Evolutionary conservation across 1,284 basidiomycete species (phyloP).

Genomic region (Entoloma clypeatum): DNA sequence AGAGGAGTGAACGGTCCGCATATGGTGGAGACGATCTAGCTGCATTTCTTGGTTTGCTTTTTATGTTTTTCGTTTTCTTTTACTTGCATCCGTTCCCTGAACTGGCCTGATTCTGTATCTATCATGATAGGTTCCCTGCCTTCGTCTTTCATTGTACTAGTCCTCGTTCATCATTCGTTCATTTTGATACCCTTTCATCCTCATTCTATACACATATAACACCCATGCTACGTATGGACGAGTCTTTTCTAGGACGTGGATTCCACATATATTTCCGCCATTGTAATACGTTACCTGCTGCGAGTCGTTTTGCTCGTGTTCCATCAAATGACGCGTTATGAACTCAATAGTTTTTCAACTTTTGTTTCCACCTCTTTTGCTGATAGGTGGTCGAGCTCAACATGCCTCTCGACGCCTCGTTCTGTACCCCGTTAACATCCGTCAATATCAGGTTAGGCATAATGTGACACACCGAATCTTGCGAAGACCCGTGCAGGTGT

Average conservation of each 20-base stretch:
- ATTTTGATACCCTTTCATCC: conserved; percentile 16
- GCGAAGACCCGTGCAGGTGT: conserved; percentile 88
- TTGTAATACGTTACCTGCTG: no score
- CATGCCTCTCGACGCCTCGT: conserved; percentile 74
- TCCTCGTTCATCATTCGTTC: conserved; percentile 10
- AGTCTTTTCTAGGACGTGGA: no score
- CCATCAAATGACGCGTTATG: no score
- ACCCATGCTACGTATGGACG: conserved; percentile 1
- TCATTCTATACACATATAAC: conserved; percentile 2
- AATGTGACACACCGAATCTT: conserved; percentile 75
- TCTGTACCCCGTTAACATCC: conserved; percentile 34
- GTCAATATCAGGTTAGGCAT: conserved; percentile 8
- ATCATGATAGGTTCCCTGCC: no score
- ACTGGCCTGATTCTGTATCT: no score
- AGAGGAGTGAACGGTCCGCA: conserved; percentile 34
- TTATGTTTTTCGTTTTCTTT: conserved; percentile 3
- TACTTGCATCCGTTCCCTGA: conserved; percentile 2
- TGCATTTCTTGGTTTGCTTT: neutral
- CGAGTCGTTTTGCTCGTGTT: no score
- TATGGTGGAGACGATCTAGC: conserved; percentile 9
- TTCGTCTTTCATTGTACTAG: no score
- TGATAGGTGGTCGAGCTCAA: conserved; percentile 76
- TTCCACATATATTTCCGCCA: no score
- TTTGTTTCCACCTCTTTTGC: conserved; percentile 68
- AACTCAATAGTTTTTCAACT: conserved; percentile 57